Percentiles rank a stretch among this genome's conserved stretches.
Conservation (phyloP, 2,329 filamentous ascomycete species). For the Cryphonectria radicalis region DNA sequence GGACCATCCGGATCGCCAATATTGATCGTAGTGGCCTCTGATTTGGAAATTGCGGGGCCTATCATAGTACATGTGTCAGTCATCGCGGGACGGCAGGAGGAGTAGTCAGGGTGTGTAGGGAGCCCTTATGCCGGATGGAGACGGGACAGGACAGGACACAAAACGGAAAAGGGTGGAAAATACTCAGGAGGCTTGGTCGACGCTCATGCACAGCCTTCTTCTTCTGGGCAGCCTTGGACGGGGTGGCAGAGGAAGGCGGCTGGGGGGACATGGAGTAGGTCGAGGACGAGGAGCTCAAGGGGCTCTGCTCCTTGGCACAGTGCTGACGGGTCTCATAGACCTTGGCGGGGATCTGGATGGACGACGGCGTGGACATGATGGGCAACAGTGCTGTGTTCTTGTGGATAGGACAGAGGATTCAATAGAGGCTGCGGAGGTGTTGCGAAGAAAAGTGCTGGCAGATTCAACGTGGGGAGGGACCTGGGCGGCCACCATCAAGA, state of each 20-base stretch:
- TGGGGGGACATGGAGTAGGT: conserved; percentile 61
- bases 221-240: conserved; percentile 46
- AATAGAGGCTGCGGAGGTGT: conserved; percentile 9
- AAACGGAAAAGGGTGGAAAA: conserved; percentile 32
- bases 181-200: conserved; percentile 67
- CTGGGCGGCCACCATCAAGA: conserved; percentile 25
- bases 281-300: conserved; percentile 55
- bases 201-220: conserved; percentile 54
- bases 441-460: conserved; percentile 15
- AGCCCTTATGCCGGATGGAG: background rate
- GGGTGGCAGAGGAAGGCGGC: conserved; percentile 47
- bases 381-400: background rate
- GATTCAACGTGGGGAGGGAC: conserved; percentile 17
- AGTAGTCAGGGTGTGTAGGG: conserved; percentile 4
- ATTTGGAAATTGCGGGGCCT: conserved; percentile 74
- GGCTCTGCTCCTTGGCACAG: conserved; percentile 46
- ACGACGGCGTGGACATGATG: conserved; percentile 61
- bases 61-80: conserved; percentile 28
- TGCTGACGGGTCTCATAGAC: conserved; percentile 38
- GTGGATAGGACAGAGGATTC: conserved; percentile 2
- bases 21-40: conserved; percentile 81
- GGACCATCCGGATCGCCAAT: conserved; percentile 75
- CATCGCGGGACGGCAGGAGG: conserved; percentile 13
- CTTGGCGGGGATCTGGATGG: conserved; percentile 68
- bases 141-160: conserved; percentile 31